Evolutionary conservation across 176 grass and related monocot genomes (phyloP), one percentile per base, ranked within the genome.

Genomic region (Aegilops longissima): DNA sequence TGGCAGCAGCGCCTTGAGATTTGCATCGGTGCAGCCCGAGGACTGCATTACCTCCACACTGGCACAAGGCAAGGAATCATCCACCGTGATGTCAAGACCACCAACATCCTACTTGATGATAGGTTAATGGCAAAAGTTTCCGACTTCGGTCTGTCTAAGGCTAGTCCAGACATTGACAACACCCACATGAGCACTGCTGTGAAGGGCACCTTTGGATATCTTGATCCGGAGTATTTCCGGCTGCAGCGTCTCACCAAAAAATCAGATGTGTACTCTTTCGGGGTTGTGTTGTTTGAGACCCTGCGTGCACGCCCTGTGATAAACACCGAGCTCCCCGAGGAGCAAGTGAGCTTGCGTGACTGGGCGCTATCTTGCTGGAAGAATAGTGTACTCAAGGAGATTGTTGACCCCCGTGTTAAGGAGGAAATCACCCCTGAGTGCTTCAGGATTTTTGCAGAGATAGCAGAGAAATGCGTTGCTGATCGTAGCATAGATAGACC

Each of bases 231-330:
- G 12, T 91, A 91, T 70, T 91, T 88, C 11, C 64, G 63, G 21
- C n/a, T 36, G 47, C 61, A 61, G 24, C 76, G 34, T 5, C 81
- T 87, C 12, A 87, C 85, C 12, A 40, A 77, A 4, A 91, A 88
- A 77, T 91, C 85, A 39, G 89, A 91, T 33, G 81, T 91, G 1
- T 91, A 82, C 14, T 82, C 90, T 1, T 88, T 91, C 9, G 24
- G 82, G 4, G 82, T 88, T 1, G 70, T 86, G 38, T 34, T 90
- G 66, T 90, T 90, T 18, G 88, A 83, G 36, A 16, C 79, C 4
- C 29, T 90, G 1, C 85, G 82, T 21, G 86, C 82, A 7, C 61
- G 82, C 61, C 61, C 82, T 18, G 77, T 11, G 21, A 25, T 85
- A 12, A 77, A 85, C 34, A 63, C n/a, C 1, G 4, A 5, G 3